A percentile compares a stretch with the other conserved stretches of the same genome.
These are phyloP conservation scores for Coemansia aciculifera DNA, from an alignment of 192 early-diverging fungal species.

Conservation along the genomic window DNA sequence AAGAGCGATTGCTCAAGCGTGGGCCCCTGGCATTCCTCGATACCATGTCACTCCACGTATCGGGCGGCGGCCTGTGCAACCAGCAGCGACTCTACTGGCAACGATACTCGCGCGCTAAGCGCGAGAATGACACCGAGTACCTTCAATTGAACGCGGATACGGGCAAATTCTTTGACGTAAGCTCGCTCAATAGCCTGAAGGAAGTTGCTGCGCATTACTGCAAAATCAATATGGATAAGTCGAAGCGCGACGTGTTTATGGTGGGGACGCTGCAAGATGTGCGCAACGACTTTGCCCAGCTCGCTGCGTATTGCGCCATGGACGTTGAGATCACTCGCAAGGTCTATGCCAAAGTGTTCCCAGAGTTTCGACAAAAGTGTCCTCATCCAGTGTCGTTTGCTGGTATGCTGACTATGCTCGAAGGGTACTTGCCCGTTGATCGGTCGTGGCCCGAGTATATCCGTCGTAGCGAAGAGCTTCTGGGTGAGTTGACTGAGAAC, in stretches of 20 bases:
- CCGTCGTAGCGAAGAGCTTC: conserved; percentile 56
- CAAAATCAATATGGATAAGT: conserved; percentile 66
- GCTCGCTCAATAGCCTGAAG: conserved; percentile 70
- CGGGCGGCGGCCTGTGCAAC: conserved; percentile 83
- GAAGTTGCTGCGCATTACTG: conserved; percentile 83
- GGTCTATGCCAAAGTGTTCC: conserved; percentile 70
- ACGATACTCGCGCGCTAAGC: conserved; percentile 61
- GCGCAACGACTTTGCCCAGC: conserved; percentile 59
- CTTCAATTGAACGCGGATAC: conserved; percentile 50
- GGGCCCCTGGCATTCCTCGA: conserved; percentile 74
- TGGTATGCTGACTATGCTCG: conserved; percentile 87
- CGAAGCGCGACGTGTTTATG: conserved; percentile 59
- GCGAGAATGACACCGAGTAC: conserved; percentile 52
- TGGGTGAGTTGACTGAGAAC: conserved; percentile 55
- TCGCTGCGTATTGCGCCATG: conserved; percentile 83
- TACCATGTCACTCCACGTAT: conserved; percentile 91
- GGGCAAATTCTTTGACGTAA: conserved; percentile 57
- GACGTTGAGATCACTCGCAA: conserved; percentile 79
- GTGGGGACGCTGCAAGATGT: conserved; percentile 64
- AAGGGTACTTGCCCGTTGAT: conserved; percentile 77
- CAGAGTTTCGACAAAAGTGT: conserved; percentile 73
- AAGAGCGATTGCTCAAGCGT: conserved; percentile 74
- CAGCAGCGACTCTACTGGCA: conserved; percentile 86
- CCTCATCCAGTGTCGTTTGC: conserved; percentile 94
- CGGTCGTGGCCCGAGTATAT: conserved; percentile 81